A percentile compares a stretch with the other conserved stretches of the same genome.
Conservation (phyloP, 192 early-diverging fungal species). For the Allomyces arbusculus region DNA sequence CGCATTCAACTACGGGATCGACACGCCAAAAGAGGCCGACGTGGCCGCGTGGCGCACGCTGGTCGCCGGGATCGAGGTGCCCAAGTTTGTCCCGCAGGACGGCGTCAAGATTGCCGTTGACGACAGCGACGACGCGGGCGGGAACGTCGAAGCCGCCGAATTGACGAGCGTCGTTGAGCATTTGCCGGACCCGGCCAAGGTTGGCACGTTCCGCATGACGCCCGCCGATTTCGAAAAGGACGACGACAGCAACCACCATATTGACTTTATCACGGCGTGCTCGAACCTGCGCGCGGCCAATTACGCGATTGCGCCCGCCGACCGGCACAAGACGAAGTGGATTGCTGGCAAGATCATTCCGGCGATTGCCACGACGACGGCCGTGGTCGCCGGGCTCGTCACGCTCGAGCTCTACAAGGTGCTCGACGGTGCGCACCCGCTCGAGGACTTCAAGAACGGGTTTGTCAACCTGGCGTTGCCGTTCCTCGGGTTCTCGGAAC, state of each 20-base stretch:
- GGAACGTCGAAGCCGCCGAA: constrained; percentile 30
- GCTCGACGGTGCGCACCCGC: constrained; percentile 44
- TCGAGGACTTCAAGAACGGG: constrained; percentile 98
- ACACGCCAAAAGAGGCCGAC: constrained; percentile 43
- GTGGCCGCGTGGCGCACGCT: constrained; percentile 40
- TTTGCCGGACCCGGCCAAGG: constrained; percentile 54
- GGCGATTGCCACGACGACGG: constrained; percentile 86
- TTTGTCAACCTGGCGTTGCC: constrained; percentile 95
- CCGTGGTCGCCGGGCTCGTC: constrained; percentile 88
- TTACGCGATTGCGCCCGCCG: constrained; percentile 50
- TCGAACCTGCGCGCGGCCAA: constrained; percentile 83
- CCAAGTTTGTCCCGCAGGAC: constrained; percentile 64
- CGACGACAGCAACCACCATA: constrained; percentile 98
- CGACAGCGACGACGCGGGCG: constrained; percentile 50
- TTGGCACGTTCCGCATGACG: constrained; percentile 65
- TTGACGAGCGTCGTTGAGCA: constrained; percentile 21
- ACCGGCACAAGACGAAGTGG: constrained; percentile 67
- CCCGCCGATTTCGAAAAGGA: constrained; percentile 98
- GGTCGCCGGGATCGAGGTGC: constrained; percentile 40
- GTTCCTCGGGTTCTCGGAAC: constrained; percentile 98
- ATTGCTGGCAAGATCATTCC: constrained; percentile 83
- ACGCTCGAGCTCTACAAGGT: constrained; percentile 97
- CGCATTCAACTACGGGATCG: constrained; percentile 89
- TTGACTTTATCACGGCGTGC: constrained; percentile 94
- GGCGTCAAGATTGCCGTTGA: constrained; percentile 93